These are phyloP conservation scores for Raffaelea albimanens DNA, from an alignment of 2,329 filamentous ascomycete genomes.

Conservation along the genomic window DNA sequence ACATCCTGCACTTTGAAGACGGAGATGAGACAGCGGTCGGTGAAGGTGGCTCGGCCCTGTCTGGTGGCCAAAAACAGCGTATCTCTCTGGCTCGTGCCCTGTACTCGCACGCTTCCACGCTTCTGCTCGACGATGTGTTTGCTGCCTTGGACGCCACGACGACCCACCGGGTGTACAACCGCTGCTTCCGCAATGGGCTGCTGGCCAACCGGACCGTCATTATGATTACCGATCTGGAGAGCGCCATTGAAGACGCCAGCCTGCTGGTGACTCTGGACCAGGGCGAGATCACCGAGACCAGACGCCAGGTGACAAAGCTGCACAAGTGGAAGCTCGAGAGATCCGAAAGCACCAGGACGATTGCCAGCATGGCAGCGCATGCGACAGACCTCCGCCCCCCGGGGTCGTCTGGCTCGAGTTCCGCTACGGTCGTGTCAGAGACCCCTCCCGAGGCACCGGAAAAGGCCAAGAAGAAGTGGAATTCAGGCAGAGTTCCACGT, in stretches of 20 bases:
- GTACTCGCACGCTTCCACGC: constrained; percentile 75
- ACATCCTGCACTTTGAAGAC: constrained; percentile 78
- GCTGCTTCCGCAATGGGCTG: constrained; percentile 55
- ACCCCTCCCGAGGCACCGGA: not conserved
- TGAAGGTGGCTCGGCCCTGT: constrained; percentile 86
- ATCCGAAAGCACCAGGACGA: too few relatives aligned
- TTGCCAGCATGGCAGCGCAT: too few relatives aligned
- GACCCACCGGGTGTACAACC: constrained; percentile 17
- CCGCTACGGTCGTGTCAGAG: too few relatives aligned
- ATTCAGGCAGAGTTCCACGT: not conserved
- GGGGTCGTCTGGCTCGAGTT: too few relatives aligned
- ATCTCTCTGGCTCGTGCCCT: constrained; percentile 84
- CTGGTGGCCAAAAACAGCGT: constrained; percentile 86
- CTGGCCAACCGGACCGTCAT: constrained; percentile 64
- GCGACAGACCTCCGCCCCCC: too few relatives aligned
- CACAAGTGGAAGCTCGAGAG: too few relatives aligned
- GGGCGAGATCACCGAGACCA: constrained; percentile 25
- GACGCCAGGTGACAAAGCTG: too few relatives aligned
- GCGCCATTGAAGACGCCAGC: constrained; percentile 64
- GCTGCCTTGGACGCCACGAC: constrained; percentile 82
- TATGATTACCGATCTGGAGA: constrained; percentile 70
- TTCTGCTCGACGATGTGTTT: constrained; percentile 82
- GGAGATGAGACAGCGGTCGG: constrained; percentile 85
- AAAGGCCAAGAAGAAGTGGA: not conserved
- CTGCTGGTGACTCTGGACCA: constrained; percentile 59